A percentile compares a stretch with the other conserved stretches of the same genome.
Conservation (phyloP, 2,329 filamentous ascomycete species). For the Xenoacremonium recifei region DNA sequence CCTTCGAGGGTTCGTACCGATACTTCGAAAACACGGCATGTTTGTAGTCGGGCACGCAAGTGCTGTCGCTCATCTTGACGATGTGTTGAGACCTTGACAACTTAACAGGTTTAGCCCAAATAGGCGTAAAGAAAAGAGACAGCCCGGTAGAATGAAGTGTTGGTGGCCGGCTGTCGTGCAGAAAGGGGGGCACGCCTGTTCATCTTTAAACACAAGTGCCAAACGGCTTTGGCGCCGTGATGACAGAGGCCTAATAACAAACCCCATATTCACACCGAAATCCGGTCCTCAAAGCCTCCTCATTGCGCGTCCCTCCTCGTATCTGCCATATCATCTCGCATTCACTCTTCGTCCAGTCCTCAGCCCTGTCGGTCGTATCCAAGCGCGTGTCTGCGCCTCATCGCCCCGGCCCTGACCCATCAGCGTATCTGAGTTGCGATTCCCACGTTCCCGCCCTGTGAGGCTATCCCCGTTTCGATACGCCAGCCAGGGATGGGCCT, state of each 20-base stretch:
- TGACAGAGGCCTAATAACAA: too few species aligned
- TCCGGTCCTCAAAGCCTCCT: not conserved
- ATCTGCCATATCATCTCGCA: constrained; percentile 8
- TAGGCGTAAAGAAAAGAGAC: too few species aligned
- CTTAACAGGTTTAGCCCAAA: too few species aligned
- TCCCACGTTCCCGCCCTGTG: too few species aligned
- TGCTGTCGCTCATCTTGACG: too few species aligned
- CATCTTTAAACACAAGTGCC: too few species aligned
- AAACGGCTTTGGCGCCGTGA: too few species aligned
- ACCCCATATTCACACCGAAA: too few species aligned
- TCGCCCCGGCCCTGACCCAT: not conserved
- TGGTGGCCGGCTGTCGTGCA: too few species aligned
- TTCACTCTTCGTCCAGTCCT: not conserved
- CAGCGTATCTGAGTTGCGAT: not conserved
- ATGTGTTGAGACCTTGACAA: not conserved
- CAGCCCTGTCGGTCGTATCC: not conserved
- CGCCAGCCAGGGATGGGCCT: constrained; percentile 7
- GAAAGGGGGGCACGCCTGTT: too few species aligned
- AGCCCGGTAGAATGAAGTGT: too few species aligned
- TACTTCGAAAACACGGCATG: constrained; percentile 23
- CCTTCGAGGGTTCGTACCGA: constrained; percentile 22
- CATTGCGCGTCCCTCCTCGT: constrained; percentile 5
- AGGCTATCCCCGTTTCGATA: constrained; percentile 1
- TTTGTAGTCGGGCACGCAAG: constrained; percentile 21
- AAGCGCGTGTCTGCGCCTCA: not conserved